A percentile compares a stretch with the other conserved stretches of the same genome.
Evolutionary conservation across 2,329 filamentous ascomycete species (phyloP).

Genomic region (Ophiocordyceps polyrhachis-furcata): DNA sequence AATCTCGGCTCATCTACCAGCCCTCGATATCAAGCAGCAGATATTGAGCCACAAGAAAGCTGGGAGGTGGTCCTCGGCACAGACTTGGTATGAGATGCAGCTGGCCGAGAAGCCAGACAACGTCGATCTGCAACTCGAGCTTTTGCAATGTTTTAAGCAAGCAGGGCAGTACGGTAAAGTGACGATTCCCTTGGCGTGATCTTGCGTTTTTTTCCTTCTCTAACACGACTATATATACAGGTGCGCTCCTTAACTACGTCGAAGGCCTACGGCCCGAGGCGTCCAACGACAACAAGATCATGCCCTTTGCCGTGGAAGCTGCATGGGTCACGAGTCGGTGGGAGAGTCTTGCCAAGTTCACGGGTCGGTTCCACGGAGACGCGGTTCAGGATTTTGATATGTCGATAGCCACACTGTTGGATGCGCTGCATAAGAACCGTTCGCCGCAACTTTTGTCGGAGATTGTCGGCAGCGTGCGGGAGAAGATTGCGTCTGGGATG

Average conservation of each 20-base stretch:
- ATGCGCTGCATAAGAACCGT: slow-evolving; percentile 36
- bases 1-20: slow-evolving; percentile 70
- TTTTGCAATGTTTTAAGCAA: slow-evolving; percentile 77
- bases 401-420: slow-evolving; percentile 43
- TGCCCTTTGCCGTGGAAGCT: slow-evolving; percentile 77
- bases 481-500: slow-evolving; percentile 53
- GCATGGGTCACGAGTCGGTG: slow-evolving; percentile 81
- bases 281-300: slow-evolving; percentile 34
- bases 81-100: slow-evolving; percentile 94
- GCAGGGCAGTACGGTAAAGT: slow-evolving; percentile 79
- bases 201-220: slow-evolving; percentile 4
- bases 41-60: slow-evolving; percentile 84
- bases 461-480: slow-evolving; percentile 45
- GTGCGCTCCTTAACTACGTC: slow-evolving; percentile 71
- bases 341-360: slow-evolving; percentile 52
- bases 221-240: slow-evolving; percentile 26
- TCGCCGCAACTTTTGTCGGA: slow-evolving; percentile 32
- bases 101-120: slow-evolving; percentile 64
- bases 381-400: slow-evolving; percentile 54
- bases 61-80: slow-evolving; percentile 81
- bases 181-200: too few species aligned
- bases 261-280: slow-evolving; percentile 48
- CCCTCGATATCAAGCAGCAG: slow-evolving; percentile 84
- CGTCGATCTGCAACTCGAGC: slow-evolving; percentile 58
- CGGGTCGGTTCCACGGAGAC: slow-evolving; percentile 33